phyloP scores from a whole-genome alignment of 768 basidiomycete species.

The Collybia mongolica region DNA sequence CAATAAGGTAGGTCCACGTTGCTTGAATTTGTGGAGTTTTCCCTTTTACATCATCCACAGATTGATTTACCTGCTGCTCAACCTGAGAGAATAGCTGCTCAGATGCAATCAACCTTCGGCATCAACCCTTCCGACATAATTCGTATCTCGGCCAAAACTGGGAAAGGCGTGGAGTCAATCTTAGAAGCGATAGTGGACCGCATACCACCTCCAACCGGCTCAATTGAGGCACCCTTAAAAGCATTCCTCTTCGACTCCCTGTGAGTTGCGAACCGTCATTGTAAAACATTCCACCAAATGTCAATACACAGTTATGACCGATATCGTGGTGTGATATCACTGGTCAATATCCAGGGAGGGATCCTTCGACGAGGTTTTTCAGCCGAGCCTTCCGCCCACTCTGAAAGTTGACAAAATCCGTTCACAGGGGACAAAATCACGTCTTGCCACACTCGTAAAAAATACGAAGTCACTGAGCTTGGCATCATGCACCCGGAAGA shows the following conservation, averaged over 20 bases:
- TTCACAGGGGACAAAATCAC: constrained; percentile 82
- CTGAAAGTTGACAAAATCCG: background rate
- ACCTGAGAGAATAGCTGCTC: constrained; percentile 74
- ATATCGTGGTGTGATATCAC: constrained; percentile 93
- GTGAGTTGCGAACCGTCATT: constrained; percentile 37
- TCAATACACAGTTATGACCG: constrained; percentile 73
- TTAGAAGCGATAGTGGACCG: constrained; percentile 79
- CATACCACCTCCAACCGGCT: constrained; percentile 77
- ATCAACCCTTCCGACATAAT: constrained; percentile 74
- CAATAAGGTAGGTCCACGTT: constrained; percentile 66
- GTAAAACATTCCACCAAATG: constrained; percentile 8
- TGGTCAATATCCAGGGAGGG: constrained; percentile 82
- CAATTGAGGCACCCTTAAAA: constrained; percentile 55
- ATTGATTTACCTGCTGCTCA: constrained; percentile 92
- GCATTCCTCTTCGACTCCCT: constrained; percentile 93
- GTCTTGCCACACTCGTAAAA: constrained; percentile 81
- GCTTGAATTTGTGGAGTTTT: constrained; percentile 4
- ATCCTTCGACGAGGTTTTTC: constrained; percentile 72
- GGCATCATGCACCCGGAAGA: constrained; percentile 92
- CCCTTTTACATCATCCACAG: constrained; percentile 31
- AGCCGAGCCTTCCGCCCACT: background rate
- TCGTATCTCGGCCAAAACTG: constrained; percentile 90
- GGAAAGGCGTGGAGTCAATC: constrained; percentile 75
- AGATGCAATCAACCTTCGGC: constrained; percentile 83
- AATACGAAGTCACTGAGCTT: constrained; percentile 86